Base-by-base conservation (phyloP, 768 basidiomycete genomes). In the Wakefieldia striispora region DNA sequence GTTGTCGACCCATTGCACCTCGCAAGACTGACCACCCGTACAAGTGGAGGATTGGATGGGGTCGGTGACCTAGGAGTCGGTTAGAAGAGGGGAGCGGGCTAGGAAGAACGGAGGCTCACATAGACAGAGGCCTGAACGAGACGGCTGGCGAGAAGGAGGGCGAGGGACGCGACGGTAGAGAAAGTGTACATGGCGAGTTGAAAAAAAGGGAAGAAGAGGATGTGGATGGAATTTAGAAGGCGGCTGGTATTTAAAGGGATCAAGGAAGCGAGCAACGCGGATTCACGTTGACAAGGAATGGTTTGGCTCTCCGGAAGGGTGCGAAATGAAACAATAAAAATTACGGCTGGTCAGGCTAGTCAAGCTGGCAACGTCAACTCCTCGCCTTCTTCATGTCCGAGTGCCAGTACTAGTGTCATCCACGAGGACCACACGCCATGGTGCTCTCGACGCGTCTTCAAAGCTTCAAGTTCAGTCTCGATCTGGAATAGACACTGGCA, bases 1-100 rank as follows among this genome's bases (percentile, higher is more conserved):
- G 53, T 90, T 72, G 47, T 91, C 87, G 1, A 80, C 50, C 86
- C 86, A 90, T 39, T 71, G 49, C 7, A 88, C 74, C 0, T 61
- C 65, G 66, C 83, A 86, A 6, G 75, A 52, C 53, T 79, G 64
- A 11, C 80, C 82, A 21, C 71, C 87, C 34, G 69, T 68, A 61
- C 83, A 87, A 20, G 66, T 69, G 11, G 75, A 69, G 43, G 69
- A 55, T 46, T 61, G 54, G 11, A 65, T 53, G 26, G 86, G 83
- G 45, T 70, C 54, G 31, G 75, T 72, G 33, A 84, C 71, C 82
- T 84, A 47, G 8, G 19, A 0, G 27, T 4, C 6, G 34, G 27
- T 43, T 27, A 45, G 41, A 36, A 3, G 5, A 37, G 16, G 21
- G 17, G 12, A 17, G 27, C 27, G 0, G 6, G 0, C 38, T 0